A percentile compares a stretch with the other conserved stretches of the same genome.
phyloP scores from a whole-genome alignment of 1,284 basidiomycete species.

The Schizophyllum commune region DNA sequence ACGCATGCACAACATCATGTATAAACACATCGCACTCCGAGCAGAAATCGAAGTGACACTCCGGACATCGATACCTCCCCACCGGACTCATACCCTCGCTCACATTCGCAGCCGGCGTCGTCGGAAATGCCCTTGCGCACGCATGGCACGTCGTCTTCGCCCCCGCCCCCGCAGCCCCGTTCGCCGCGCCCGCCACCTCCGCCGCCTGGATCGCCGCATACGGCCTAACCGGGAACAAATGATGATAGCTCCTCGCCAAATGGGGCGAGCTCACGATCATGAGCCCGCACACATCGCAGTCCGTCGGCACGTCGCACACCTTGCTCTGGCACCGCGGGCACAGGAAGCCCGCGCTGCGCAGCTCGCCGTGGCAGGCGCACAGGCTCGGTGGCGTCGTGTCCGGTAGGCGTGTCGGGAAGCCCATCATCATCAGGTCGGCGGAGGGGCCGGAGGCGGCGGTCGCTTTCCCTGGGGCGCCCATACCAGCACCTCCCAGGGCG shows the following conservation, averaged over 20 bases:
- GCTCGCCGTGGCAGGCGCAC: conserved; percentile 89
- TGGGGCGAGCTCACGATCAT: conserved; percentile 98
- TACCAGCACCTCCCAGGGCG: conserved; percentile 22
- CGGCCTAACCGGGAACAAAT: conserved; percentile 83
- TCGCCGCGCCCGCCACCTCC: conserved; percentile 4
- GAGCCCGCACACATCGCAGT: conserved; percentile 94
- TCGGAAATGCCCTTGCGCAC: conserved; percentile 61
- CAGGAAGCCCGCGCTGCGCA: conserved; percentile 87
- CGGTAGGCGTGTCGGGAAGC: conserved; percentile 90
- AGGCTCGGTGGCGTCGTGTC: conserved; percentile 75
- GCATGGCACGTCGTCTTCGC: conserved; percentile 51
- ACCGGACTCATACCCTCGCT: conserved; percentile 67
- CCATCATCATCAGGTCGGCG: conserved; percentile 97
- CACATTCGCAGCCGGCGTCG: conserved; percentile 24
- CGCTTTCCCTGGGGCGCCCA: conserved; percentile 26
- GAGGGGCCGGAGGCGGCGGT: conserved; percentile 43
- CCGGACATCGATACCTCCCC: conserved; percentile 72
- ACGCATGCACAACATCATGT: conserved; percentile 68
- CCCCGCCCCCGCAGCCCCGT: conserved; percentile 32
- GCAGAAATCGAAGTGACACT: conserved; percentile 51
- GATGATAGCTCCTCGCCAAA: conserved; percentile 91
- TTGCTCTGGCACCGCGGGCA: conserved; percentile 91
- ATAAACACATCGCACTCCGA: conserved; percentile 71
- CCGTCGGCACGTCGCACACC: conserved; percentile 96
- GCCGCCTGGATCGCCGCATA: conserved; percentile 74